phyloP scores from a whole-genome alignment of 2,329 filamentous ascomycete genomes.

The Talaromyces sp. region DNA sequence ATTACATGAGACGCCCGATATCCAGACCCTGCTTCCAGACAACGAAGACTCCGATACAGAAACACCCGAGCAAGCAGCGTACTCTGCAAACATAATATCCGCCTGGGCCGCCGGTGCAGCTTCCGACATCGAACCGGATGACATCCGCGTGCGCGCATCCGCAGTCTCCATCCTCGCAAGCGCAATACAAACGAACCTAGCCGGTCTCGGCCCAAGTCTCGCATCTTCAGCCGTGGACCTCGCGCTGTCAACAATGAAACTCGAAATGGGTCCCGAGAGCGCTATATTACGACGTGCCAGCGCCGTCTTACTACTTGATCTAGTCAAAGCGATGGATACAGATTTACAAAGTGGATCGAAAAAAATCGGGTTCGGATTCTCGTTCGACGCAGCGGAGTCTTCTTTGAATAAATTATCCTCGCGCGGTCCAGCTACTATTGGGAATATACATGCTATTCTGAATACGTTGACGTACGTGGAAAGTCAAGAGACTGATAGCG shows the following conservation, averaged over 20 bases:
- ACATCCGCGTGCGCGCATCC: conserved; percentile 42
- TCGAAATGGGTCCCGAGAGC: conserved; percentile 35
- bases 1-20: conserved; percentile 7
- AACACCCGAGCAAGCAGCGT: conserved; percentile 31
- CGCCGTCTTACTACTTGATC: conserved; percentile 38
- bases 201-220: conserved; percentile 35
- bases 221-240: conserved; percentile 38
- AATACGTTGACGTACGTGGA: conserved; percentile 38
- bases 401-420: not conserved
- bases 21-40: conserved; percentile 13
- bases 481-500: conserved; percentile 35
- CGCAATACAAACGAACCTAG: conserved; percentile 39
- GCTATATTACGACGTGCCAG: conserved; percentile 43
- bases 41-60: conserved; percentile 35
- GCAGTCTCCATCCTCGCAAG: conserved; percentile 43
- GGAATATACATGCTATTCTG: conserved; percentile 39
- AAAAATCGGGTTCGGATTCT: conserved; percentile 41
- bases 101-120: conserved; percentile 40
- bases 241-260: conserved; percentile 36
- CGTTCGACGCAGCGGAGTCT: conserved; percentile 23
- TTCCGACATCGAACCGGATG: conserved; percentile 40
- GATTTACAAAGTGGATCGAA: conserved; percentile 30
- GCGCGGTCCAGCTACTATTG: conserved; percentile 28
- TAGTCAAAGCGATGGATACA: conserved; percentile 39
- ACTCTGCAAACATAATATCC: conserved; percentile 37